Evolutionary conservation across 2,329 filamentous ascomycete genomes (phyloP), one percentile per base, ranked within the genome.

Genomic region (Botrytis tulipae): DNA sequence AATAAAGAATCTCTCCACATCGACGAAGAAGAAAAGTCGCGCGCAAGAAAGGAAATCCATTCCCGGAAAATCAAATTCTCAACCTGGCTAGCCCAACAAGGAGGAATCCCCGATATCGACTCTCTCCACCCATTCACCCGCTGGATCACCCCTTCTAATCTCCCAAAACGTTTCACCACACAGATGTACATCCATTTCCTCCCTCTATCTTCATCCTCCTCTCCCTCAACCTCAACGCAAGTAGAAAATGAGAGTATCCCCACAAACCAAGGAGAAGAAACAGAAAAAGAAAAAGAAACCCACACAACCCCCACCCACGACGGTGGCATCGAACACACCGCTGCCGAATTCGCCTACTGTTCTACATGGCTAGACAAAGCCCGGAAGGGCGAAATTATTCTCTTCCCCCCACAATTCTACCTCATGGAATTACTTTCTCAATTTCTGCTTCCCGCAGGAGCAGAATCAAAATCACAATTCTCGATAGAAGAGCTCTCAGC

Each of bases 151-250:
- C 95, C 95, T 0, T 82, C 85, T 0, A 89, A 88, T 75, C 84
- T 91, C 1, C 88, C 90, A 0, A 93, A 91, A 78, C 88, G 96
- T 63, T 99, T 97, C 83, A 93, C 93, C 0, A 98, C 95, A 0
- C 95, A 98, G 81, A 98, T 98, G 95, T 99, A 98, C 83, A 82
- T 98, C 18, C 97, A 97, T 83, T 91, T 97, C 82, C 86, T 98
- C 4, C 94, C 94, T 0, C 83, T 91, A 22, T 57, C 48, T n/a
- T 14, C 48, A 51, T n/a, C 48, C 4, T 6, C 51, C 25, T 29
- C 25, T 7, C 51, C n/a, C 0, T 12, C 25, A 29, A 3, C 25
- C 10, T 6, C 25, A 18, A 8, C 51, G 0, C 14, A 57, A 29
- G 6, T 8, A 29, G 3, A 18, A 32, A 32, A 18, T 18, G 3